Evolutionary conservation across 352 stramenopile species (phyloP).

Genomic region (Pythium rhizo-oryzae): DNA sequence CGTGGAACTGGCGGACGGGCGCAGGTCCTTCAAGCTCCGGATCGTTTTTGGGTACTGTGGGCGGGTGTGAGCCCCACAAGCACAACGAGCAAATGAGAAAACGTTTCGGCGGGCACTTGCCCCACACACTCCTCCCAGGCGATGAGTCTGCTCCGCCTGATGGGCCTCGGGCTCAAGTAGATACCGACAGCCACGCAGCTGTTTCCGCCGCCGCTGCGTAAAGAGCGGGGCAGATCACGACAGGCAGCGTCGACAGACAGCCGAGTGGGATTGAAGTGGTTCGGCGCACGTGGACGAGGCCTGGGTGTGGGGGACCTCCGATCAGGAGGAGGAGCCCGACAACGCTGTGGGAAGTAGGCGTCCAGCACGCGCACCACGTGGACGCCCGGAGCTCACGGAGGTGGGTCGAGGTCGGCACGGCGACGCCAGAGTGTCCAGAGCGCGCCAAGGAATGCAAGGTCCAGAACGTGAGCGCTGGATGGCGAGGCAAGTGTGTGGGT

Average conservation of each 20-base stretch:
- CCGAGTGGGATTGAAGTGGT: constrained; percentile 14
- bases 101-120: constrained; percentile 11
- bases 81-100: background rate
- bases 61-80: background rate
- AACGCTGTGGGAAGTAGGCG: background rate
- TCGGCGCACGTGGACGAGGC: background rate
- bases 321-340: background rate
- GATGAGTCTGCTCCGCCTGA: background rate
- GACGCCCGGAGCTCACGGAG: too few species aligned
- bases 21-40: constrained; percentile 17
- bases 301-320: background rate
- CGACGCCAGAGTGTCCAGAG: too few species aligned
- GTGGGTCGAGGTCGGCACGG: too few species aligned
- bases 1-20: background rate
- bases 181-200: constrained; percentile 28
- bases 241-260: constrained; percentile 13
- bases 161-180: background rate
- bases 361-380: too few species aligned
- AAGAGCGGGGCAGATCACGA: constrained; percentile 23
- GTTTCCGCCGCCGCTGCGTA: constrained; percentile 22
- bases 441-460: too few species aligned
- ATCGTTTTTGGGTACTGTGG: constrained; percentile 11
- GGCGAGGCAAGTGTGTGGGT: too few species aligned
- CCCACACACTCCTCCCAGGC: background rate
- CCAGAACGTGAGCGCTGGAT: too few species aligned